Evolutionary conservation across 805 yeast species (phyloP).

Genomic region (Isabelozyma pseudorhagii): DNA sequence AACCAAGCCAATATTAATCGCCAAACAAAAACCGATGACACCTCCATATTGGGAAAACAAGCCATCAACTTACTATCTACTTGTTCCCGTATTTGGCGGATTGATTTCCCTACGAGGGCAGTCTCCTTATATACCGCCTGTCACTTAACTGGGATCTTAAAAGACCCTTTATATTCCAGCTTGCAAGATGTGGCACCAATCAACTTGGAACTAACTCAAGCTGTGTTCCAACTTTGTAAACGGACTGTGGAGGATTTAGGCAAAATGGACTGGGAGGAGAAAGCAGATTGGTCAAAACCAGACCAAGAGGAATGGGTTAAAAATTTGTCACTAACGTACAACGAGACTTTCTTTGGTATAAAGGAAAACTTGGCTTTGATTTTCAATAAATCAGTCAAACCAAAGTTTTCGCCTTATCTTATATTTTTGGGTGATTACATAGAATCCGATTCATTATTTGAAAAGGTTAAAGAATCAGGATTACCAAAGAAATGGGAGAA

Average conservation of each 20-base stretch:
- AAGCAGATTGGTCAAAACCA: slow-evolving; percentile 27
- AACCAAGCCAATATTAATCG: not conserved
- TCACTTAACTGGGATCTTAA: slow-evolving; percentile 27
- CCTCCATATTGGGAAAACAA: slow-evolving; percentile 34
- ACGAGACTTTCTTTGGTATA: slow-evolving; percentile 44
- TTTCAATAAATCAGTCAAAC: slow-evolving; percentile 42
- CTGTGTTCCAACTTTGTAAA: slow-evolving; percentile 26
- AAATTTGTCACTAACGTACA: slow-evolving; percentile 44
- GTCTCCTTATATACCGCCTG: slow-evolving; percentile 50
- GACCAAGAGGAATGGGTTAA: slow-evolving; percentile 53
- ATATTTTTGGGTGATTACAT: slow-evolving; percentile 48
- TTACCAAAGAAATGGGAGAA: slow-evolving; percentile 47
- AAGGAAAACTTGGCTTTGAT: slow-evolving; percentile 40
- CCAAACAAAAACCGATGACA: slow-evolving; percentile 6
- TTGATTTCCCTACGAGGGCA: slow-evolving; percentile 48
- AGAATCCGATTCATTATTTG: slow-evolving; percentile 44
- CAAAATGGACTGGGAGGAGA: slow-evolving; percentile 29
- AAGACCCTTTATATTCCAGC: slow-evolving; percentile 21
- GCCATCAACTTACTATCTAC: slow-evolving; percentile 41
- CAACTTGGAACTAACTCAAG: slow-evolving; percentile 20
- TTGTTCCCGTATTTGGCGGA: slow-evolving; percentile 57
- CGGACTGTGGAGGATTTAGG: slow-evolving; percentile 27
- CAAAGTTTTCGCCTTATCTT: slow-evolving; percentile 56
- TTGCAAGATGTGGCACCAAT: slow-evolving; percentile 28
- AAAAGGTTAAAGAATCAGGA: slow-evolving; percentile 29